These are phyloP conservation scores for Aureobasidium sp. DNA, from an alignment of 2,329 filamentous ascomycete species.

Conservation along the genomic window DNA sequence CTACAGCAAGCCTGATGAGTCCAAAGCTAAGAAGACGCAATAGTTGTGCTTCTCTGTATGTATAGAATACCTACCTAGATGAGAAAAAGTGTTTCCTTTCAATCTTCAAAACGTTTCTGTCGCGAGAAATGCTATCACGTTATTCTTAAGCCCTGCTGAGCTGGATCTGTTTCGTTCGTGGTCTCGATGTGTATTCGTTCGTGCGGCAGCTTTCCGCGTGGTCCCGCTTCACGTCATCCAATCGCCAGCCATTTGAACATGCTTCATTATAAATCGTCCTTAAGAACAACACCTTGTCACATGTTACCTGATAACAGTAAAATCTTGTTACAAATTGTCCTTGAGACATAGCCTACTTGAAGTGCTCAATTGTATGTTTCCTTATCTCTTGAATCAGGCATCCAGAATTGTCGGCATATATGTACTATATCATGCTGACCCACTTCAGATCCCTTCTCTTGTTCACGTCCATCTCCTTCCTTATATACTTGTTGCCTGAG, in stretches of 20 bases:
- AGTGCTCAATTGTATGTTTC: not conserved
- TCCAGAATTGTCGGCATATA: not conserved
- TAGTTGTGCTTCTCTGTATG: slow-evolving; percentile 1
- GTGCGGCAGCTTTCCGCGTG: slow-evolving; percentile 7
- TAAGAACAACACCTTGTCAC: not conserved
- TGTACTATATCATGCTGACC: not conserved
- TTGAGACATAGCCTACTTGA: not conserved
- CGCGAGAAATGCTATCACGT: not conserved
- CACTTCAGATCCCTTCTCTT: not conserved
- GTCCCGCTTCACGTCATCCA: not conserved
- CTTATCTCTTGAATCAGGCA: not conserved
- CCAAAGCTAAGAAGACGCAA: slow-evolving; percentile 36
- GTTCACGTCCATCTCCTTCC: not conserved
- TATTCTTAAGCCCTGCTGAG: not conserved
- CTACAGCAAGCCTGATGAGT: slow-evolving; percentile 55
- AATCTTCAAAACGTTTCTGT: not conserved
- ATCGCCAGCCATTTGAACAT: not conserved
- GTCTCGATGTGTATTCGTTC: not conserved
- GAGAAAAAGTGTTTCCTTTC: slow-evolving; percentile 9
- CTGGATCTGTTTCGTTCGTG: not conserved
- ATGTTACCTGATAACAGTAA: not conserved
- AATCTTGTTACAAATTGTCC: not conserved
- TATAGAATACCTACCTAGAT: slow-evolving; percentile 9
- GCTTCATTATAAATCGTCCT: not conserved
- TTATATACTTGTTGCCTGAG: not conserved